These are phyloP conservation scores for Rubia yunnanensis DNA, from an alignment of 257 asterid genomes.

Conservation along the genomic window DNA sequence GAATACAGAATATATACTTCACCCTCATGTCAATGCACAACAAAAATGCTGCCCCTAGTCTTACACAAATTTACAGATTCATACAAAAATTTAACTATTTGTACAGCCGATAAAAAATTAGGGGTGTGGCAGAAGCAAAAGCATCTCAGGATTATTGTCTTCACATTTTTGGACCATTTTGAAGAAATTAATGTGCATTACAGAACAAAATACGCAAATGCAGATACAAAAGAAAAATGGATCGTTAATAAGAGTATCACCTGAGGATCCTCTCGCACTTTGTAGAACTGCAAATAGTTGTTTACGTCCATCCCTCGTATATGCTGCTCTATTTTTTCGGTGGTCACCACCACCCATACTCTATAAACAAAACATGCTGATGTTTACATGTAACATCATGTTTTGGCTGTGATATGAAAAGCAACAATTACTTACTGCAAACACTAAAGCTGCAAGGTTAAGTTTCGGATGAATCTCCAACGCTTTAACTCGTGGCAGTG, in stretches of 20 bases:
- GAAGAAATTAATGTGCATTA: background rate
- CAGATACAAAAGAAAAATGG: constrained; percentile 7
- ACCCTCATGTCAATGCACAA: background rate
- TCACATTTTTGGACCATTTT: background rate
- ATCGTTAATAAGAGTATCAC: constrained; percentile 29
- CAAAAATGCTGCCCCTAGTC: background rate
- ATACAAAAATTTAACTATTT: background rate
- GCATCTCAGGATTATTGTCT: background rate
- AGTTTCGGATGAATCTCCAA: constrained; percentile 90
- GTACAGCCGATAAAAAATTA: background rate
- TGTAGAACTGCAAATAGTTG: constrained; percentile 97
- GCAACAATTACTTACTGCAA: constrained; percentile 50
- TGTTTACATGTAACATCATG: constrained; percentile 5
- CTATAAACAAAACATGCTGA: constrained; percentile 36
- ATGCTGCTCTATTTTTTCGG: constrained; percentile 78
- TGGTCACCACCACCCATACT: constrained; percentile 69
- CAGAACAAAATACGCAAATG: background rate
- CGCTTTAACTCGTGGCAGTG: constrained; percentile 85
- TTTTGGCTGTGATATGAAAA: constrained; percentile 7
- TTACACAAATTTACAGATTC: background rate
- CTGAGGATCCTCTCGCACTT: constrained; percentile 98
- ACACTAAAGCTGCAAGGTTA: constrained; percentile 75
- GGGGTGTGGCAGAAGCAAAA: background rate
- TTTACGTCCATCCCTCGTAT: constrained; percentile 90
- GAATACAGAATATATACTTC: background rate